Evolutionary conservation across 495 filamentous ascomycete species (phyloP), one percentile per base, ranked within the genome.

Genomic region (Hypoxylon fuscum): DNA sequence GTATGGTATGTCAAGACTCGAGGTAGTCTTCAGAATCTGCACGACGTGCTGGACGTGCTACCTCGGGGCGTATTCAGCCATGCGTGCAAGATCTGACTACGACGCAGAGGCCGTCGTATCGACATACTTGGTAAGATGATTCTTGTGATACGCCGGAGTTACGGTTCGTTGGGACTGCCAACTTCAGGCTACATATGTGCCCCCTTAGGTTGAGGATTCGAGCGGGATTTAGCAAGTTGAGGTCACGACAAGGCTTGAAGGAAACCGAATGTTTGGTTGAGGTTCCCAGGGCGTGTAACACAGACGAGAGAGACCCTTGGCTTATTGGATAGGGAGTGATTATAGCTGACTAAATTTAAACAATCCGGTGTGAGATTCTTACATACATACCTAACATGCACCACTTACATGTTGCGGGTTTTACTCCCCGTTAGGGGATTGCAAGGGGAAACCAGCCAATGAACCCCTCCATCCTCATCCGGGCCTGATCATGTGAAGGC

Each of bases 311-410:
- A 41, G 40, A 50, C 35, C 38, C 23, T 14, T 7, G 52, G 56
- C 48, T 62, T 50, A 72, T 72, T 72, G 66, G 69, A 50, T 41
- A 47, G 35, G 37, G 14, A 18, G 35, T 38, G 12, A 11, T 54
- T 54, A 60, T 67, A 69, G 64, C 62, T 68, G 66, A 66, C 59
- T 47, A 62, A 62, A 59, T 63, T 66, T 66, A 57, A 66, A 68
- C 55, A 55, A 65, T 32, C 60, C 66, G 66, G 69, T 71, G 69
- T 72, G 63, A 72, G 69, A 72, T 47, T 64, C 61, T 59, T 56
- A 63, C 60, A 64, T 56, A 52, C 35, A 2, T 14, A 35, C 11
- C n/a, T 12, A 38, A n/a, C n/a, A n/a, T n/a, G n/a, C n/a, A n/a
- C n/a, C n/a, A n/a, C n/a, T 59, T 55, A 62, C 59, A 64, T 59